Evolutionary conservation across 176 grass and related monocot genomes (phyloP), one percentile per base, ranked within the genome.

Genomic region (Saccharum spontaneum): DNA sequence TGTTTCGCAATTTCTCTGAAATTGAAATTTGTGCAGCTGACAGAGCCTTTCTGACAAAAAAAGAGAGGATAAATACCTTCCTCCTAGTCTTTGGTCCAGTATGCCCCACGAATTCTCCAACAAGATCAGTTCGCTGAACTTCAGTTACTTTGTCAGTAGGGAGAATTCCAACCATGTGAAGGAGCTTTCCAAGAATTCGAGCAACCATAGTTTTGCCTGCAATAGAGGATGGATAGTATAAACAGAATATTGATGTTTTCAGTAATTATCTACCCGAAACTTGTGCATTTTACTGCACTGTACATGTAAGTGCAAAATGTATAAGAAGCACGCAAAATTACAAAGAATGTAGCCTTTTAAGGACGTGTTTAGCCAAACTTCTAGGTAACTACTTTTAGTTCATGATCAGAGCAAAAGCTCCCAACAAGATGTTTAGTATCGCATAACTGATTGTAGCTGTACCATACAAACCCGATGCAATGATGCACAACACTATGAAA

Each of bases 201-300:
- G 97, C 97, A 79, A 99, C 90, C 97, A 99, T 94, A 59, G 97
- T 99, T 94, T 99, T 99, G 82, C 93, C 95, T 98, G 77, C 62
- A 92, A 75, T 81, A 88, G 76, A 88, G 36, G n/a, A 76, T 83
- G 28, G 73, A 83, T 69, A 76, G 64, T 79, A 83, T 63, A 45
- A 61, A 78, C 20, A 43, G 15, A 76, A 5, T 24, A 80, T 33
- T 69, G 40, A 69, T 46, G 22, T 17, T 81, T 67, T 79, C 49
- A 16, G 57, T 49, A 60, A 70, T 11, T 78, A 59, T 33, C 34
- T 16, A 78, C 70, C 30, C 38, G 55, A 55, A 18, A 78, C 22
- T 28, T 38, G 37, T 79, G 54, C 63, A 85, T 76, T 44, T 5
- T 70, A 71, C 36, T 78, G 57, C 44, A 44, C 33, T 81, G 16